Conservation (phyloP, 768 basidiomycete genomes). For the Punctularia strigosozonata region DNA sequence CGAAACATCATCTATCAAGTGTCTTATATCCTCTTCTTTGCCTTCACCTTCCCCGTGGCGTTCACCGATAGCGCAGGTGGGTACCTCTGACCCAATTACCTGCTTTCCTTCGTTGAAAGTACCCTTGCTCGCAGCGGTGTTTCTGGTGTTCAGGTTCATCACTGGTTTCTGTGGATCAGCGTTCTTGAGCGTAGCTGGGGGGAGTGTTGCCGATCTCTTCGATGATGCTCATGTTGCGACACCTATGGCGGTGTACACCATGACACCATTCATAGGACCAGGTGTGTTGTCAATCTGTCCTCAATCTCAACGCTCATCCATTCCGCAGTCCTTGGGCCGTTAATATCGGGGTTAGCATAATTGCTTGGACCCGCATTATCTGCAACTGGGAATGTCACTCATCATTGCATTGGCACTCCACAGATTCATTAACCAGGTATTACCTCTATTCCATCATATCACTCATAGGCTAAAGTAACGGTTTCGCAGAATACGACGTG, state of each 20-base stretch:
- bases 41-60: constrained; percentile 59
- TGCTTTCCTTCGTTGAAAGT: neutral
- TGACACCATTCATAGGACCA: constrained; percentile 48
- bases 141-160: constrained; percentile 49
- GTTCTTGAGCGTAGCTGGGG: constrained; percentile 53
- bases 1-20: constrained; percentile 49
- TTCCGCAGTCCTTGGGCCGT: constrained; percentile 41
- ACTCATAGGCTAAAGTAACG: neutral
- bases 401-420: neutral
- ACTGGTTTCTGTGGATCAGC: constrained; percentile 43
- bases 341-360: constrained; percentile 41
- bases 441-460: neutral
- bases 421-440: constrained; percentile 50
- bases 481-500: constrained; percentile 37
- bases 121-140: constrained; percentile 34
- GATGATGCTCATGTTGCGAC: constrained; percentile 42
- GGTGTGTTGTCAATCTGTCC: too few relatives aligned
- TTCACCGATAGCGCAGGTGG: constrained; percentile 57
- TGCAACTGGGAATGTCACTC: neutral
- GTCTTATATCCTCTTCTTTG: constrained; percentile 50
- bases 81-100: constrained; percentile 9
- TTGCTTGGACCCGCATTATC: neutral
- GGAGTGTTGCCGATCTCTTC: constrained; percentile 48
- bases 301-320: too few relatives aligned
- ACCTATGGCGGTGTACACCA: constrained; percentile 46